Conservation (phyloP, 2,329 filamentous ascomycete genomes). For the Colletotrichum gloeosporioides region DNA sequence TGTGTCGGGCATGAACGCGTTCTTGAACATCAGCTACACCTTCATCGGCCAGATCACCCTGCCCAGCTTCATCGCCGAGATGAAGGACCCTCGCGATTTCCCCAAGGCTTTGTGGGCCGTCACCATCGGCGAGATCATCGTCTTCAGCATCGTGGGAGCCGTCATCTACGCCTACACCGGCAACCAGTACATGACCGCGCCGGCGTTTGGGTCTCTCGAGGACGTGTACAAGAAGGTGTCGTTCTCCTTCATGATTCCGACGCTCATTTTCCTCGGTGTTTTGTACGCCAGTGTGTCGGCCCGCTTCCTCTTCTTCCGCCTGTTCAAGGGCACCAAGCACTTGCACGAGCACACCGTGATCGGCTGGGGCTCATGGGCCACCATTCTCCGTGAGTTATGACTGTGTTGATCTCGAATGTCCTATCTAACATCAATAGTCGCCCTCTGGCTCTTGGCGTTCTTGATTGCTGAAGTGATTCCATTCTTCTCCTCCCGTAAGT, state of each 20-base stretch:
- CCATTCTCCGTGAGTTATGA: constrained; percentile 64
- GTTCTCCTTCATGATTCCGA: constrained; percentile 96
- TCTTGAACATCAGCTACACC: constrained; percentile 94
- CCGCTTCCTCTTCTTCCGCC: constrained; percentile 89
- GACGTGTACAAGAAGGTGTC: constrained; percentile 85
- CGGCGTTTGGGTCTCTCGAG: constrained; percentile 84
- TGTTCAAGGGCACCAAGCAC: constrained; percentile 79
- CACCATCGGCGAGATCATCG: constrained; percentile 84
- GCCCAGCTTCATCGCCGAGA: constrained; percentile 94
- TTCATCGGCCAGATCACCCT: constrained; percentile 96
- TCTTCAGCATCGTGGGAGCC: constrained; percentile 83
- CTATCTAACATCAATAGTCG: constrained; percentile 40
- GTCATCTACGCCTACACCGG: constrained; percentile 89
- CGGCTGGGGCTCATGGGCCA: constrained; percentile 81
- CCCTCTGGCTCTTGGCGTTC: constrained; percentile 86
- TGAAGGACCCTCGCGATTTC: constrained; percentile 80
- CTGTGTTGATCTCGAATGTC: accelerated
- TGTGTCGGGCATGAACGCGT: constrained; percentile 82
- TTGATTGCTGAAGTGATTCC: constrained; percentile 93
- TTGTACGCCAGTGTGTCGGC: constrained; percentile 90
- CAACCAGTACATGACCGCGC: constrained; percentile 85
- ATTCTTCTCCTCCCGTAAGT: constrained; percentile 80
- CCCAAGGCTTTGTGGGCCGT: constrained; percentile 92
- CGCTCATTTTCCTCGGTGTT: constrained; percentile 89
- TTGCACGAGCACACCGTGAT: constrained; percentile 80